Conservation (phyloP, 1,139 yeast species). For the Yamadazyma diospyri region DNA sequence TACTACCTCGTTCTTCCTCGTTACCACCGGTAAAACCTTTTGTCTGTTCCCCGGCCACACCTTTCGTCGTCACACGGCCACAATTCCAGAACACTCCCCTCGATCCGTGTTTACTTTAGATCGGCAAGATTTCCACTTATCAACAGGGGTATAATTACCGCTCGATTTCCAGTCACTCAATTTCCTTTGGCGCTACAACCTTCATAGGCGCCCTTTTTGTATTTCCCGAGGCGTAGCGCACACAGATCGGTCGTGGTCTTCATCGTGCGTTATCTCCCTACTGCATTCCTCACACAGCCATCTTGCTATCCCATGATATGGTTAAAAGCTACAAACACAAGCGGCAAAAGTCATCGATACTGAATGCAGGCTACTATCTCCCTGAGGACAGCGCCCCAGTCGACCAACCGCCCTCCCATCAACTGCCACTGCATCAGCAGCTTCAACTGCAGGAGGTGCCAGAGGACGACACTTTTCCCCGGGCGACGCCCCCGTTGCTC, state of each 20-base stretch:
- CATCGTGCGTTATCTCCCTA: too few species aligned
- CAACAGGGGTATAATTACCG: conserved; percentile 3
- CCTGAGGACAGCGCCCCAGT: conserved; percentile 10
- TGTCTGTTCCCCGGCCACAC: too few species aligned
- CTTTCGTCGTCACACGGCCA: too few species aligned
- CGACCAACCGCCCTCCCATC: conserved; percentile 10
- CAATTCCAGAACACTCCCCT: too few species aligned
- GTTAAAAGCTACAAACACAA: conserved; percentile 30
- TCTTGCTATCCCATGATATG: conserved; percentile 21
- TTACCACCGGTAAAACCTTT: too few species aligned
- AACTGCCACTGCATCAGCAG: conserved; percentile 8
- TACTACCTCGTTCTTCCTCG: too few species aligned
- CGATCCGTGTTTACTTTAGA: conserved; percentile 2
- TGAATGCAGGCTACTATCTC: conserved; percentile 33
- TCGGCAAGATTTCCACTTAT: conserved; percentile 1
- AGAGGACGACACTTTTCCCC: conserved; percentile 5
- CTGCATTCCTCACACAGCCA: too few species aligned
- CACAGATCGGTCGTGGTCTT: too few species aligned
- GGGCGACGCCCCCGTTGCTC: conserved; percentile 4
- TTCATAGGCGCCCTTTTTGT: too few species aligned
- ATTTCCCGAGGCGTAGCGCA: too few species aligned
- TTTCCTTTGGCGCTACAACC: too few species aligned
- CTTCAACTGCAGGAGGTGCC: conserved; percentile 6
- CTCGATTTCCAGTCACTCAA: neutral
- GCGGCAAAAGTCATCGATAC: conserved; percentile 41